Percentiles rank a stretch among this genome's conserved stretches.
These are phyloP conservation scores for Colletotrichum truncatum DNA, from an alignment of 2,329 filamentous ascomycete species.

Conservation along the genomic window DNA sequence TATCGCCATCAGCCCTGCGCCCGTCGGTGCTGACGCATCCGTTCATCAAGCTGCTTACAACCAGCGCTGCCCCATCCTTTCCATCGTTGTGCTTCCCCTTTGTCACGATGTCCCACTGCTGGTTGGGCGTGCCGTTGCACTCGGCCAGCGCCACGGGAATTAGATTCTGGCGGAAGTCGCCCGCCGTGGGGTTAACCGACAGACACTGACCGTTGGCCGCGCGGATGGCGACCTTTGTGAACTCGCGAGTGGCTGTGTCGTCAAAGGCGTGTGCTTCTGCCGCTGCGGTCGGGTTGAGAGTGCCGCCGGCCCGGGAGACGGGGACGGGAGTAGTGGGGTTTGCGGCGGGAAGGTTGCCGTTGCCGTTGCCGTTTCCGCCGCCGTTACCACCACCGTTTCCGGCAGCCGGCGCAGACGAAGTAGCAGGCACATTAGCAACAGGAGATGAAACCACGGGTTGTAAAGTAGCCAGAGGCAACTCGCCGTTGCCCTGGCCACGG, in stretches of 20 bases:
- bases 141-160: constrained; percentile 56
- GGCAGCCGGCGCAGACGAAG: neutral
- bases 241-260: constrained; percentile 54
- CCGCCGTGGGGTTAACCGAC: constrained; percentile 60
- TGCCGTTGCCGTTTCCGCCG: neutral
- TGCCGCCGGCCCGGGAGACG: constrained; percentile 60
- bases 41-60: constrained; percentile 59
- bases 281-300: constrained; percentile 57
- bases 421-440: neutral
- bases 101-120: constrained; percentile 62
- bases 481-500: neutral
- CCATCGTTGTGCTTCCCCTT: constrained; percentile 58
- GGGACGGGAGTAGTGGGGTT: constrained; percentile 54
- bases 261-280: constrained; percentile 59
- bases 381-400: constrained; percentile 12
- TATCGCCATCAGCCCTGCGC: constrained; percentile 52
- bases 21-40: constrained; percentile 62
- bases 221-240: constrained; percentile 54
- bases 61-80: constrained; percentile 47
- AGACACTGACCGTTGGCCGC: constrained; percentile 59
- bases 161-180: constrained; percentile 63
- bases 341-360: constrained; percentile 35
- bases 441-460: neutral
- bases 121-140: constrained; percentile 54
- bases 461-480: neutral